Base-by-base conservation (phyloP, 2,329 filamentous ascomycete genomes). In the Neofusicoccum ribis region DNA sequence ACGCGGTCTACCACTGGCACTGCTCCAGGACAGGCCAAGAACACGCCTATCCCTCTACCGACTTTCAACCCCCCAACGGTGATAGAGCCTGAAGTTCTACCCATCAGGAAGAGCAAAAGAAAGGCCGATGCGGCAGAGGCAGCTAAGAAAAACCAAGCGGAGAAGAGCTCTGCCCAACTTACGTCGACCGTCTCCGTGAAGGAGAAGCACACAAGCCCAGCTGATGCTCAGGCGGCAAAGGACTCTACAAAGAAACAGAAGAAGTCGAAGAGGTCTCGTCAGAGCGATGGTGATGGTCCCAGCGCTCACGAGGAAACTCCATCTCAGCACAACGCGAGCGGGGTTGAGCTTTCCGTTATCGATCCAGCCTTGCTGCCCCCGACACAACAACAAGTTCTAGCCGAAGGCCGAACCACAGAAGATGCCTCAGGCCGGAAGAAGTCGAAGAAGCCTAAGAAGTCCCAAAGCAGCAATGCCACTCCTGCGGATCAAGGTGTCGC, bases 31-130 rank as follows among this genome's bases (percentile, higher is more conserved):
- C 54, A 44, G 27, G 34, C 34, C 11, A 65, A 65, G 51, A 54
- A 50, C 9, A 65, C 46, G 5, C 63, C 63, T 11, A 54, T 65
- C 31, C 51, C 63, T 36, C 34, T 60, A 27, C 63, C 63, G 3
- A 49, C 41, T 7, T 49, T 49, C 41, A 37, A 47, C 9, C 63
- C 54, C 17, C 41, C 23, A 20, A 4, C 23, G 8, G 2, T 52
- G 7, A 46, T 49, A 20, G 41, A 60, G 11, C 14, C 14, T 3
- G 46, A 51, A 14, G 47, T 5, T 20, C 31, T n/a, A 20, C 17
- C 62, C 5, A 52, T 37, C 4, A 47, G 63, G 39, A 65, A 60
- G 41, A 58, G 51, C 11, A 58, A 65, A 20, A 58, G 52, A 23
- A 65, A 50, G 34, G 63, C 51, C n/a, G 49, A 52, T 4, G 61